Evolutionary conservation across 2,329 filamentous ascomycete species (phyloP).

Genomic region (Cladosporium phlei): DNA sequence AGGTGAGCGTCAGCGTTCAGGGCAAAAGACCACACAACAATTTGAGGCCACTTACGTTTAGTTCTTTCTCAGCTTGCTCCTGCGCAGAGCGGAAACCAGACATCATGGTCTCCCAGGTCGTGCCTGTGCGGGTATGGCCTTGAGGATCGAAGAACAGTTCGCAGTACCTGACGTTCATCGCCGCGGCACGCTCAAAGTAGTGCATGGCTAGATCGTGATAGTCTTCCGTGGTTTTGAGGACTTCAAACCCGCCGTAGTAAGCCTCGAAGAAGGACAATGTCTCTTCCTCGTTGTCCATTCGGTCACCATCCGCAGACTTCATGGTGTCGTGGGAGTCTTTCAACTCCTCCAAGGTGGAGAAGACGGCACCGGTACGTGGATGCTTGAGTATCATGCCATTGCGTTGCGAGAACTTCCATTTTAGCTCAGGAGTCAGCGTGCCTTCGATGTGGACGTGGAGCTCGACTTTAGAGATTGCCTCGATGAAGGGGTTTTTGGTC

Average conservation of each 20-base stretch:
- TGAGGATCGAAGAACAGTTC: constrained; percentile 44
- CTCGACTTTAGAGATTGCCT: constrained; percentile 41
- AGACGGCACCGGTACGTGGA: constrained; percentile 9
- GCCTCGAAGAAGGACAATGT: constrained; percentile 18
- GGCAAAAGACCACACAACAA: too few species aligned
- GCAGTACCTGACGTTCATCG: constrained; percentile 39
- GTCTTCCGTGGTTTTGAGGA: constrained; percentile 34
- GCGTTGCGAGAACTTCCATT: constrained; percentile 39
- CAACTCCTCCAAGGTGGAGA: constrained; percentile 30
- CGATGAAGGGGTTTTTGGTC: constrained; percentile 29
- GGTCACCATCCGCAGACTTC: background rate
- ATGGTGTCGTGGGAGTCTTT: constrained; percentile 31
- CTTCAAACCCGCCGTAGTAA: constrained; percentile 27
- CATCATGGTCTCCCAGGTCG: constrained; percentile 31
- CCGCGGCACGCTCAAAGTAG: constrained; percentile 31
- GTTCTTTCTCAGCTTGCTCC: constrained; percentile 13
- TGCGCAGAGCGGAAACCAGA: constrained; percentile 31
- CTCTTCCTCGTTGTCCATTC: constrained; percentile 17
- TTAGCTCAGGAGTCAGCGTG: constrained; percentile 38
- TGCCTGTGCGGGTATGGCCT: constrained; percentile 37
- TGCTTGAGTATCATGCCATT: constrained; percentile 27
- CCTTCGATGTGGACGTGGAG: constrained; percentile 48
- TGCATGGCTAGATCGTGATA: constrained; percentile 40
- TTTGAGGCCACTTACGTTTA: constrained; percentile 12
- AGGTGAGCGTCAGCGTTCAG: background rate